These are phyloP conservation scores for Candida oleophila DNA, from an alignment of 805 yeast species.

Conservation along the genomic window DNA sequence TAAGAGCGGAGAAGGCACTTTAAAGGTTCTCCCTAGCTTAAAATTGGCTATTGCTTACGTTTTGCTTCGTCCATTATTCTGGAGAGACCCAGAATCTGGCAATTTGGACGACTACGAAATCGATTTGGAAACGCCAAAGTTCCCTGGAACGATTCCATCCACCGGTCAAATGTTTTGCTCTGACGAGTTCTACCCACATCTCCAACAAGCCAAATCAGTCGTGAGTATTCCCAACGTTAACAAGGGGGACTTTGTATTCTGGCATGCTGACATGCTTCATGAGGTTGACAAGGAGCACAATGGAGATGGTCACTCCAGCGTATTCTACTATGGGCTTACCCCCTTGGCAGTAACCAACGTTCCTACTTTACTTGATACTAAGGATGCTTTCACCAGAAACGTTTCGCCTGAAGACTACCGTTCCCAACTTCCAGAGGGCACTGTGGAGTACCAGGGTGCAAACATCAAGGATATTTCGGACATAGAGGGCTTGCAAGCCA, in stretches of 20 bases:
- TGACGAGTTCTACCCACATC: slow-evolving; percentile 31
- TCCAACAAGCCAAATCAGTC: slow-evolving; percentile 25
- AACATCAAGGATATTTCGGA: slow-evolving; percentile 11
- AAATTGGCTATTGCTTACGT: slow-evolving; percentile 35
- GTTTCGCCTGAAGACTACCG: slow-evolving; percentile 13
- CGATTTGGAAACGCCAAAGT: slow-evolving; percentile 26
- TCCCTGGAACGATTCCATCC: slow-evolving; percentile 40
- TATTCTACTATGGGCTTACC: slow-evolving; percentile 34
- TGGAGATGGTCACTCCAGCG: slow-evolving; percentile 38
- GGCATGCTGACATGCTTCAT: slow-evolving; percentile 45
- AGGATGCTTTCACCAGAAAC: slow-evolving; percentile 10
- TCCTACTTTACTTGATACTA: slow-evolving; percentile 15
- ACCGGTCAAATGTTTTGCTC: slow-evolving; percentile 30
- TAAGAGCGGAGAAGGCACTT: slow-evolving; percentile 39
- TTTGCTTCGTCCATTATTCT: slow-evolving; percentile 40
- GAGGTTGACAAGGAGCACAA: slow-evolving; percentile 38
- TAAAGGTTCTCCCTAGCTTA: slow-evolving; percentile 34
- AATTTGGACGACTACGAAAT: slow-evolving; percentile 24
- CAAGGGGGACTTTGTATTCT: slow-evolving; percentile 43
- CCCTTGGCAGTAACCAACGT: slow-evolving; percentile 25
- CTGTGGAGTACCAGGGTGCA: slow-evolving; percentile 22
- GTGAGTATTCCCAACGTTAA: slow-evolving; percentile 36
- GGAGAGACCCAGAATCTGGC: slow-evolving; percentile 14
- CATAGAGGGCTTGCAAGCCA: slow-evolving; percentile 20
- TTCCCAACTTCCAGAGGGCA: slow-evolving; percentile 14